phyloP scores from a whole-genome alignment of 2,329 filamentous ascomycete genomes.

The Ophiostoma sp. region DNA sequence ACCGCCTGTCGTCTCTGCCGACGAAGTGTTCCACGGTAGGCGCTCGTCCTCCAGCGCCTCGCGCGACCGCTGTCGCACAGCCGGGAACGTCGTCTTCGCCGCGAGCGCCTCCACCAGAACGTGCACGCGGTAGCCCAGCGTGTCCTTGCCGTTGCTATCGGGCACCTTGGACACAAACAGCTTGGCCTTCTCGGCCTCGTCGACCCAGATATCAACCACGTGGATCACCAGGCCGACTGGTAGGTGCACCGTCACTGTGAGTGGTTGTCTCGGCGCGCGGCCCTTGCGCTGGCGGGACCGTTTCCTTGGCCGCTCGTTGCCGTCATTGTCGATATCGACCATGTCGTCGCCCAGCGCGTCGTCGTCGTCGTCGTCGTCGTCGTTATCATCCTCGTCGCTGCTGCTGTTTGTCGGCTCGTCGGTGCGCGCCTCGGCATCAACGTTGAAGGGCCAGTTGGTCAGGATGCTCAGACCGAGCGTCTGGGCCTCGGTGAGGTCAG shows the following conservation, averaged over 20 bases:
- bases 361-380: slow-evolving; percentile 37
- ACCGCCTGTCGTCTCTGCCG: slow-evolving; percentile 26
- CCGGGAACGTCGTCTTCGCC: slow-evolving; percentile 58
- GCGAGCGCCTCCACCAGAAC: slow-evolving; percentile 52
- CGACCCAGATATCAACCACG: slow-evolving; percentile 83
- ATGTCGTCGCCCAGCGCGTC: neutral
- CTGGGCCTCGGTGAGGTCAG: slow-evolving; percentile 17
- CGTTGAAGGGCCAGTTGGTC: slow-evolving; percentile 38
- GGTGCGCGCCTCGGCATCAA: slow-evolving; percentile 30
- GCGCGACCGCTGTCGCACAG: slow-evolving; percentile 61
- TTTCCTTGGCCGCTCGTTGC: slow-evolving; percentile 28
- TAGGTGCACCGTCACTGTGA: slow-evolving; percentile 40
- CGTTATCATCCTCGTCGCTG: slow-evolving; percentile 37
- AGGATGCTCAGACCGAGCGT: slow-evolving; percentile 40
- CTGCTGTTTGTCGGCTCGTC: slow-evolving; percentile 36
- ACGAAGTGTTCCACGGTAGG: slow-evolving; percentile 55
- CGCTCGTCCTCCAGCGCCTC: slow-evolving; percentile 71
- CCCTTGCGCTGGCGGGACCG: slow-evolving; percentile 28
- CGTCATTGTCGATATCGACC: slow-evolving; percentile 25
- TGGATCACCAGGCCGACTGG: slow-evolving; percentile 84
- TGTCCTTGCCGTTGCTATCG: slow-evolving; percentile 31
- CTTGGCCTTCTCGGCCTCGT: slow-evolving; percentile 39
- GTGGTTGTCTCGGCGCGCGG: slow-evolving; percentile 17
- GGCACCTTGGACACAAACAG: slow-evolving; percentile 20
- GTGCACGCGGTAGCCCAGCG: slow-evolving; percentile 49